phyloP scores from a whole-genome alignment of 495 filamentous ascomycete species.

The Clavariopsis aquatica region DNA sequence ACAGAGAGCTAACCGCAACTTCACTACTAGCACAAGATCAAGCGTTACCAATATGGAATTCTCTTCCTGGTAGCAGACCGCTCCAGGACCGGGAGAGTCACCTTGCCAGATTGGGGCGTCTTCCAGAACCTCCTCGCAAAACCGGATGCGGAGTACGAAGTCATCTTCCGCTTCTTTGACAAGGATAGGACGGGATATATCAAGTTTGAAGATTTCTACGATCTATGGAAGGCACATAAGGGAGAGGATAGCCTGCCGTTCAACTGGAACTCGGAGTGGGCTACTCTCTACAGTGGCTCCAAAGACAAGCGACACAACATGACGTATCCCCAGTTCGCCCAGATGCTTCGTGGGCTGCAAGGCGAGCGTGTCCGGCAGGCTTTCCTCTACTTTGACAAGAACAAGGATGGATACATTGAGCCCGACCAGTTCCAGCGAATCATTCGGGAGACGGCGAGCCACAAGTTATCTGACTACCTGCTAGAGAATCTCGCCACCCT shows the following conservation, averaged over 20 bases:
- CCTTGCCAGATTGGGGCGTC: constrained; percentile 79
- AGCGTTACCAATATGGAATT: constrained; percentile 88
- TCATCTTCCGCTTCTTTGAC: constrained; percentile 95
- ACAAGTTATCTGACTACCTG: constrained; percentile 96
- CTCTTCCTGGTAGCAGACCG: constrained; percentile 90
- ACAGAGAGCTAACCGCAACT: constrained; percentile 7
- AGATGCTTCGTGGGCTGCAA: constrained; percentile 95
- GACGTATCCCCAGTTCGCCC: constrained; percentile 95
- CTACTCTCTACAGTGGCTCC: constrained; percentile 86
- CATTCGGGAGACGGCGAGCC: constrained; percentile 86
- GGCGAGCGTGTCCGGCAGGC: constrained; percentile 94
- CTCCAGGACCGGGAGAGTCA: constrained; percentile 67
- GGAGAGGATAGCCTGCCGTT: constrained; percentile 80
- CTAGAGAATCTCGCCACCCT: constrained; percentile 90
- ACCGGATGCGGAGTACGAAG: constrained; percentile 97
- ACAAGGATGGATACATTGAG: constrained; percentile 95
- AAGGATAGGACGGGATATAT: constrained; percentile 76
- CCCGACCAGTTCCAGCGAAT: constrained; percentile 95
- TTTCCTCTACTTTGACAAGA: constrained; percentile 87
- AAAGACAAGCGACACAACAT: constrained; percentile 81
- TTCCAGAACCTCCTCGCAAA: constrained; percentile 93
- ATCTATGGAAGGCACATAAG: constrained; percentile 81
- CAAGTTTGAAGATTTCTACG: constrained; percentile 81
- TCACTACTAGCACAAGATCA: constrained; percentile 82
- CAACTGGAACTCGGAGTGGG: constrained; percentile 97